Percentiles rank a stretch among this genome's conserved stretches.
phyloP scores from a whole-genome alignment of 345 rosid genomes.

The Syzygium oleosum region DNA sequence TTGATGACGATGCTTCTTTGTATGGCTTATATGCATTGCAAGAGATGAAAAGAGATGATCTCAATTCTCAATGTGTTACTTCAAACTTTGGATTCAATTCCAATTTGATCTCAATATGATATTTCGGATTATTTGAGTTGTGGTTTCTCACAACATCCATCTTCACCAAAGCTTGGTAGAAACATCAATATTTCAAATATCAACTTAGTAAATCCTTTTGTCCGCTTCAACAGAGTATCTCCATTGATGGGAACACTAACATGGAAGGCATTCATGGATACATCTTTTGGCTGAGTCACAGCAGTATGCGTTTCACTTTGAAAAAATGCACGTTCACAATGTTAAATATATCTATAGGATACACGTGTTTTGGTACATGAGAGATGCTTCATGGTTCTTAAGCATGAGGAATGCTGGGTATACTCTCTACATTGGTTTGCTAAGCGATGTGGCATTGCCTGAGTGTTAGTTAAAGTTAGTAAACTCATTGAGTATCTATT shows the following conservation, averaged over 20 bases:
- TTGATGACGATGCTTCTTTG: background rate
- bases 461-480: background rate
- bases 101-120: background rate
- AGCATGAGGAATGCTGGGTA: background rate
- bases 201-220: background rate
- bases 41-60: background rate
- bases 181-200: background rate
- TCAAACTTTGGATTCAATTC: background rate
- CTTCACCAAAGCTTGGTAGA: background rate
- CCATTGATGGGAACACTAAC: background rate
- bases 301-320: background rate
- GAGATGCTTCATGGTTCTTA: background rate
- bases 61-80: background rate
- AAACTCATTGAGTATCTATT: background rate
- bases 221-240: background rate
- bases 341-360: background rate
- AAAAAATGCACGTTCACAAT: background rate
- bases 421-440: background rate
- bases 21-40: background rate
- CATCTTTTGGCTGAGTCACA: background rate
- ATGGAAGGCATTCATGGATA: background rate
- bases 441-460: background rate
- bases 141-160: background rate
- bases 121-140: background rate
- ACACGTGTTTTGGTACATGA: background rate